Percentiles rank a stretch among this genome's conserved stretches.
Conservation (phyloP, 352 stramenopile genomes). For the Globisporangium abappressorium region DNA sequence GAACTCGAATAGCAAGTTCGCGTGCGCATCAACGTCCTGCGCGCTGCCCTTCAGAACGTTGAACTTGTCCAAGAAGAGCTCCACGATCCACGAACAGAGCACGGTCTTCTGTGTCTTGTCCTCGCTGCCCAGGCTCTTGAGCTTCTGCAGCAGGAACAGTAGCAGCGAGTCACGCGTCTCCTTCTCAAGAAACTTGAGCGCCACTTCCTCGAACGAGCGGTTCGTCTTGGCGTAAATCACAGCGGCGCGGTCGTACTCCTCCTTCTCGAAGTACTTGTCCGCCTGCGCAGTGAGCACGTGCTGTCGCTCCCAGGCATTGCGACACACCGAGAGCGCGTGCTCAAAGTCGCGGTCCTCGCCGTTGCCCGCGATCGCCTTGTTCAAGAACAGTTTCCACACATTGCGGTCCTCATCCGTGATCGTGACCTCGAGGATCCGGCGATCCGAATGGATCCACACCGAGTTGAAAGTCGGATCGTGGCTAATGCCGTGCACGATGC, state of each 20-base stretch:
- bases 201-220: slow-evolving; percentile 89
- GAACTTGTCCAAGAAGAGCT: slow-evolving; percentile 92
- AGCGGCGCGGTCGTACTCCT: slow-evolving; percentile 83
- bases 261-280: slow-evolving; percentile 88
- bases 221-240: slow-evolving; percentile 88
- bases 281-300: slow-evolving; percentile 86
- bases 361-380: slow-evolving; percentile 74
- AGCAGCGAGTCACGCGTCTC: slow-evolving; percentile 79
- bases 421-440: slow-evolving; percentile 74
- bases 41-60: slow-evolving; percentile 81
- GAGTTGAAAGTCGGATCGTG: slow-evolving; percentile 81
- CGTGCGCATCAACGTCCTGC: slow-evolving; percentile 83
- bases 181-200: slow-evolving; percentile 90
- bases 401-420: slow-evolving; percentile 88
- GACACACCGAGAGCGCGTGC: slow-evolving; percentile 80
- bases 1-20: slow-evolving; percentile 89
- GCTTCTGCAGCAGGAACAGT: slow-evolving; percentile 87
- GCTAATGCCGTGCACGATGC: slow-evolving; percentile 57
- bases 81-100: slow-evolving; percentile 91
- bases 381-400: slow-evolving; percentile 91
- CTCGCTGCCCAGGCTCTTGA: slow-evolving; percentile 72
- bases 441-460: slow-evolving; percentile 81
- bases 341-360: slow-evolving; percentile 88
- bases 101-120: slow-evolving; percentile 93
- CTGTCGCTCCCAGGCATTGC: slow-evolving; percentile 78